These are phyloP conservation scores for Stagonosporopsis tanaceti DNA, from an alignment of 2,329 filamentous ascomycete species.

Conservation along the genomic window DNA sequence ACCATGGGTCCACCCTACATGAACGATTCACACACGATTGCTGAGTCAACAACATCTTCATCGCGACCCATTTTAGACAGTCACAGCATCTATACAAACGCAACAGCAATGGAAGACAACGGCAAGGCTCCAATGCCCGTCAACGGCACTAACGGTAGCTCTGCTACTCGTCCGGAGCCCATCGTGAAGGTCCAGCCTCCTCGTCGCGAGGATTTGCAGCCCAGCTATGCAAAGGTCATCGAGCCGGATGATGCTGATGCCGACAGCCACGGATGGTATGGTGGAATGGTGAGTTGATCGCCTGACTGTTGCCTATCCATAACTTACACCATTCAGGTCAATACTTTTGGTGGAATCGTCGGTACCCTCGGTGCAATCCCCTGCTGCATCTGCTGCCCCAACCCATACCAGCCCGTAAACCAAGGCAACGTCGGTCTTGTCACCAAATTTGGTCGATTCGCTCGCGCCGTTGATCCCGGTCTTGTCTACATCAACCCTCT, in stretches of 20 bases:
- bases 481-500: slow-evolving; percentile 97
- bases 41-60: slow-evolving; percentile 38
- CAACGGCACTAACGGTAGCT: slow-evolving; percentile 26
- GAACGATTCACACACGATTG: slow-evolving; percentile 21
- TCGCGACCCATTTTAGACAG: slow-evolving; percentile 32
- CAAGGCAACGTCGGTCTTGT: slow-evolving; percentile 96
- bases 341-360: slow-evolving; percentile 74
- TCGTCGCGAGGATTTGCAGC: slow-evolving; percentile 82
- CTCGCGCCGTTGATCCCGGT: slow-evolving; percentile 94
- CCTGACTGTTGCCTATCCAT: neutral
- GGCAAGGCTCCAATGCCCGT: slow-evolving; percentile 49
- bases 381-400: slow-evolving; percentile 90
- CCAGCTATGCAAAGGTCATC: slow-evolving; percentile 75
- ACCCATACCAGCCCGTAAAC: slow-evolving; percentile 90
- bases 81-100: slow-evolving; percentile 19
- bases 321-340: slow-evolving; percentile 59
- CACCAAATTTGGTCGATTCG: slow-evolving; percentile 94
- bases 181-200: slow-evolving; percentile 76
- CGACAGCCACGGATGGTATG: slow-evolving; percentile 86
- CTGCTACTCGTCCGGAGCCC: slow-evolving; percentile 33
- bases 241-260: slow-evolving; percentile 70
- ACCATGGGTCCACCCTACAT: slow-evolving; percentile 21
- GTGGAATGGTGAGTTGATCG: slow-evolving; percentile 64
- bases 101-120: slow-evolving; percentile 43
- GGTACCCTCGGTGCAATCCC: slow-evolving; percentile 87